Evolutionary conservation across 1,284 basidiomycete species (phyloP), one percentile per base, ranked within the genome.

Genomic region (Moniliella sp.): DNA sequence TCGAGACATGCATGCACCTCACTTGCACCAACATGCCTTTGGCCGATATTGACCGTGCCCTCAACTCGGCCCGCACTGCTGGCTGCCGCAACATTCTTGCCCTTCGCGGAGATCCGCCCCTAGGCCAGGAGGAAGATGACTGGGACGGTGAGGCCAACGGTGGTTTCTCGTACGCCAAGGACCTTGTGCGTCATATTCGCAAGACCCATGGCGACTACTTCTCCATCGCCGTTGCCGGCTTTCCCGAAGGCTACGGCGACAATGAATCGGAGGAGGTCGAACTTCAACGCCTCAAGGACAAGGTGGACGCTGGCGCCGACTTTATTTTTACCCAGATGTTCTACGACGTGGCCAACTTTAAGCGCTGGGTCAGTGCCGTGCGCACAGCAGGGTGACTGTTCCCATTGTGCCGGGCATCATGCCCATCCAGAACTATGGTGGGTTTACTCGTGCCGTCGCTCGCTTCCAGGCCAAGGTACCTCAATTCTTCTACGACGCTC

Each of bases 291-390:
- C 69, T 97, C 45, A 83, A 80, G 62, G 72, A 75, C 45, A 88
- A 88, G 63, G 66, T 82, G 45, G 78, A 83, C 40, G 76, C 74
- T 11, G 82, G 83, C 29, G 78, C 76, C 37, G 70, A 74, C 62
- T 80, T 86, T 63, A 83, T 88, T 59, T 82, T 88, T 65, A 88
- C 82, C 0, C 82, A 88, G 63, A 82, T 88, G 76, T 88, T 88
- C 65, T 88, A 84, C 64, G 82, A 88, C 54, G 73, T 76, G 33
- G 72, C 83, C 31, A 57, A 81, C 43, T 88, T 86, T 62, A 71
- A 79, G 43, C 64, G 67, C 23, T 88, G 82, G 82, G 79, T 83
- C 38, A 75, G 73, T 46, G 69, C 73, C 19, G 50, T 61, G 9
- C 44, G 52, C 21, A 43, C 42, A 21, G 44, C 45, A 27, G 63